These are phyloP conservation scores for Phytophthora brassicae DNA, from an alignment of 352 stramenopile species.

Conservation along the genomic window DNA sequence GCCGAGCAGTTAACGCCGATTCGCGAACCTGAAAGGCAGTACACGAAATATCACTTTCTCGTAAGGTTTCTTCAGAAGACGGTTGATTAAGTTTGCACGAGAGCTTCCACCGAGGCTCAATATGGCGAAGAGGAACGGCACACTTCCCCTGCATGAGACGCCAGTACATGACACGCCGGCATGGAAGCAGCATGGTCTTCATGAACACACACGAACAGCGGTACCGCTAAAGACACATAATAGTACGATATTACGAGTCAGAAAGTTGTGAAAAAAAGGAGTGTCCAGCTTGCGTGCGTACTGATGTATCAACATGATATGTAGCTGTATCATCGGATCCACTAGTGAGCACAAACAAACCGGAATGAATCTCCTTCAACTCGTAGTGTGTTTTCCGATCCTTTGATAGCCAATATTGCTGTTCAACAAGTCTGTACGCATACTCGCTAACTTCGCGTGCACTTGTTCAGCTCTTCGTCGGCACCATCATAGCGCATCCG, in stretches of 20 bases:
- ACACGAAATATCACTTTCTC: background rate
- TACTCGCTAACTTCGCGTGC: background rate
- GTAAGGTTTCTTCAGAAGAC: background rate
- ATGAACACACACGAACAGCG: constrained; percentile 12
- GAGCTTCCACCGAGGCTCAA: constrained; percentile 2
- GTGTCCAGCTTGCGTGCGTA: background rate
- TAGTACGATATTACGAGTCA: background rate
- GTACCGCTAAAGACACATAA: background rate
- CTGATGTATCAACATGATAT: constrained; percentile 1
- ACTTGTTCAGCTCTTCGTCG: background rate
- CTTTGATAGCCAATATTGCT: constrained; percentile 6
- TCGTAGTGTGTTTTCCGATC: constrained; percentile 4
- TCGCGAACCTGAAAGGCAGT: constrained; percentile 5
- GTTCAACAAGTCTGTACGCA: constrained; percentile 1
- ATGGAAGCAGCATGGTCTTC: constrained; percentile 7
- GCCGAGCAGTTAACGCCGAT: background rate
- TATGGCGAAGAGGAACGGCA: constrained; percentile 1
- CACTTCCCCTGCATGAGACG: constrained; percentile 1
- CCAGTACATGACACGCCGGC: constrained; percentile 20
- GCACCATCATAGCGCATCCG: background rate
- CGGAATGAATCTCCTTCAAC: background rate
- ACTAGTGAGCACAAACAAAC: background rate
- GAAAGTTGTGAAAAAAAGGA: background rate
- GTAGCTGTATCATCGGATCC: background rate
- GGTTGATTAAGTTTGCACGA: constrained; percentile 8